Base-by-base conservation (phyloP, 108 stramenopile genomes). In the Cyclotella distinguenda region DNA sequence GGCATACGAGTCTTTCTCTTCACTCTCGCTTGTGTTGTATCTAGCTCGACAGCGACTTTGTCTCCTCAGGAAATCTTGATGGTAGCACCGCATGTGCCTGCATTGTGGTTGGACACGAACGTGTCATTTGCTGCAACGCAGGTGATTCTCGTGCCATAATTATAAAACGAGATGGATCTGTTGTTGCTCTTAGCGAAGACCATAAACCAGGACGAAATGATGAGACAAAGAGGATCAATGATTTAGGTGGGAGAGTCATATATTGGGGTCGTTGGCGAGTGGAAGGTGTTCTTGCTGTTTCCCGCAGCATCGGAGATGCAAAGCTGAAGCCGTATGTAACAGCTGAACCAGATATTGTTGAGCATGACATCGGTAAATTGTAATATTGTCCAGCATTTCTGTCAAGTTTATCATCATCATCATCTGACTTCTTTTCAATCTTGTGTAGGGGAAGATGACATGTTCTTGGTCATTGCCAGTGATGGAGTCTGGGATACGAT, bases 141-240 rank as follows among this genome's bases (percentile, higher is more conserved):
- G 99, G 99, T 1, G 97, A 98, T 68, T 96, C 95, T 0, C 76
- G 96, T 46, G 94, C 92, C 30, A 93, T 98, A 54, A 81, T 98
- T 15, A 88, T 94, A 7, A 86, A 87, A 35, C 68, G 83, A 34
- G 83, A 93, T 58, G 97, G 96, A 7, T 85, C 96, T 11, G 64
- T 82, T 23, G 81, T 88, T 18, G 64, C 86, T 23, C 71, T 99
- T 12, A 83, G 79, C 25, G 60, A 84, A 26, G 99, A 98, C 65
- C 97, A 98, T 79, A 97, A 97, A 77, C 96, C 97, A 6, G 90
- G 86, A n/a, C 77, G 86, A 61, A 79, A 83, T 8, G 90, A 88
- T 54, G 97, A 98, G 73, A 88, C 86, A 8, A 61, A 81, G 63
- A 71, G 97, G 25, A 96, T 98, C n/a, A 82, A 83, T 19, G 83